These are phyloP conservation scores for Cercospora citrullina DNA, from an alignment of 2,329 filamentous ascomycete genomes.

Conservation along the genomic window DNA sequence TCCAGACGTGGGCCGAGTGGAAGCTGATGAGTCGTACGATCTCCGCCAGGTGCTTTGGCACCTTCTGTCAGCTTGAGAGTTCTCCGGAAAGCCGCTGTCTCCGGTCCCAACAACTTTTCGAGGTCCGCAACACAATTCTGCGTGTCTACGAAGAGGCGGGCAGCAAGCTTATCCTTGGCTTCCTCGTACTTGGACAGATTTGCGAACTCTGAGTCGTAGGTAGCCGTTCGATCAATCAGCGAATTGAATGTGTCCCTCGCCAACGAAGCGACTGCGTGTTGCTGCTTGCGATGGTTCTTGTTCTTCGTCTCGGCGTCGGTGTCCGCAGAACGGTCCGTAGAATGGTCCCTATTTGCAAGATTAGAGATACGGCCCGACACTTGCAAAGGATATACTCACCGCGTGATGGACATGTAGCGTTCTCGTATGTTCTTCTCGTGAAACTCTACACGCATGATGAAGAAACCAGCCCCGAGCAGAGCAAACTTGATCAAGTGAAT, in stretches of 20 bases:
- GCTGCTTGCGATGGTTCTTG: background rate
- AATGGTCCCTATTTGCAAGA: background rate
- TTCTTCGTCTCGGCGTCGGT: background rate
- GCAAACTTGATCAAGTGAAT: background rate
- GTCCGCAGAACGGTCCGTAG: background rate
- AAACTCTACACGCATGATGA: background rate
- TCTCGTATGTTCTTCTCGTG: background rate
- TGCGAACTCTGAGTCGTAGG: background rate
- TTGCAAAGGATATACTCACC: background rate
- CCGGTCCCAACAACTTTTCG: background rate
- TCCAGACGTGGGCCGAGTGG: background rate
- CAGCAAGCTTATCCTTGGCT: background rate
- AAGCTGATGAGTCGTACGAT: background rate
- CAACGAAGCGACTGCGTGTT: background rate
- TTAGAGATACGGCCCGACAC: background rate
- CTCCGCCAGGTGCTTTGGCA: background rate
- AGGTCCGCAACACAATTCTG: background rate
- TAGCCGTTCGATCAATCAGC: background rate
- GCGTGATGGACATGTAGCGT: background rate
- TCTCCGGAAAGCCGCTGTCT: background rate
- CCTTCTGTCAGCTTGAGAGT: background rate
- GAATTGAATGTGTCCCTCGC: background rate
- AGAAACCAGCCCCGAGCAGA: background rate
- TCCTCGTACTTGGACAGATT: background rate
- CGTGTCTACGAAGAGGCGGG: background rate